Conservation (phyloP, 331 rosid genomes). For the Erythrophleum ivorense region DNA sequence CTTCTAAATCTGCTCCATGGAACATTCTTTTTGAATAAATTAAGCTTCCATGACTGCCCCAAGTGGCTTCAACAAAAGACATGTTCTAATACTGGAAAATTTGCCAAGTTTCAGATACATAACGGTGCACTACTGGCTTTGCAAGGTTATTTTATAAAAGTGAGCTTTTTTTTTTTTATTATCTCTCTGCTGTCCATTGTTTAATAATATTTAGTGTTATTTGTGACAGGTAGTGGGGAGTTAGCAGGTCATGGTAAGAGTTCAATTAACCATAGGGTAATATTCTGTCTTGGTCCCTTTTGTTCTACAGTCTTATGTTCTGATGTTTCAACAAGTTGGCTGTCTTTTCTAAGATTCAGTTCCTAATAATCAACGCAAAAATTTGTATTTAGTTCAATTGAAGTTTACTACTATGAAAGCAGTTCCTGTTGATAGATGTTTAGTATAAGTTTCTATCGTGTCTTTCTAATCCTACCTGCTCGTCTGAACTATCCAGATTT, state of each 20-base stretch:
- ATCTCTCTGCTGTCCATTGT: background rate
- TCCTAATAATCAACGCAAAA: background rate
- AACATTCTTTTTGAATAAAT: slow-evolving; percentile 41
- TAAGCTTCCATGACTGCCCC: slow-evolving; percentile 43
- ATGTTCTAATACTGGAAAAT: slow-evolving; percentile 37
- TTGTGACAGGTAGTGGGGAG: slow-evolving; percentile 51
- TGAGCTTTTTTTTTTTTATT: background rate
- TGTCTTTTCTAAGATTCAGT: slow-evolving; percentile 16
- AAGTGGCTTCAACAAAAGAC: slow-evolving; percentile 42
- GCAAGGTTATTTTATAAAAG: slow-evolving; percentile 48
- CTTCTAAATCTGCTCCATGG: slow-evolving; percentile 54
- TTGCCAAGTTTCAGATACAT: slow-evolving; percentile 35
- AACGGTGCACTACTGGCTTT: slow-evolving; percentile 38
- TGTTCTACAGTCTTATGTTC: slow-evolving; percentile 15
- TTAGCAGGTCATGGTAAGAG: slow-evolving; percentile 43
- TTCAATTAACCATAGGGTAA: slow-evolving; percentile 53
- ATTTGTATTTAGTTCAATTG: background rate
- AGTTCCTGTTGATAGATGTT: background rate
- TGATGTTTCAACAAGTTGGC: background rate
- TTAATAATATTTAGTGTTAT: slow-evolving; percentile 35
- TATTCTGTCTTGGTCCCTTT: slow-evolving; percentile 27
- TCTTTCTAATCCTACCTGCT: slow-evolving; percentile 1
- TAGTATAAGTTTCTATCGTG: background rate
- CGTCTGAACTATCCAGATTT: background rate
- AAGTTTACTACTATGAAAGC: slow-evolving; percentile 3